Conservation (phyloP, 768 basidiomycete species). For the Xanthoconium purpureum region DNA sequence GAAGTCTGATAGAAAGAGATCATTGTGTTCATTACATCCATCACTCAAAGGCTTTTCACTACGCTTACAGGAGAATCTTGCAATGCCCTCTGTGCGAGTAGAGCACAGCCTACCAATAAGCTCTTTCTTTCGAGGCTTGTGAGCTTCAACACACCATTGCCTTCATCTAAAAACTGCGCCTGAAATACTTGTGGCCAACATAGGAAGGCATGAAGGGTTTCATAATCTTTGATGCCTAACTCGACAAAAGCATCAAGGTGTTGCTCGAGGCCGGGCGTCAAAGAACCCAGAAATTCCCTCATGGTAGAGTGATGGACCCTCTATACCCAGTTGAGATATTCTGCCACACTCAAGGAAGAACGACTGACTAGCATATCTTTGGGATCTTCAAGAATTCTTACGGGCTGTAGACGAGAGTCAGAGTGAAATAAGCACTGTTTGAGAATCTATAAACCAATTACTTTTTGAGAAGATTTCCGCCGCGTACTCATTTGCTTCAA, state of each 20-base stretch:
- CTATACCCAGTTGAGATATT: constrained; percentile 1
- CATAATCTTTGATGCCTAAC: constrained; percentile 24
- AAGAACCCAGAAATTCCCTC: constrained; percentile 19
- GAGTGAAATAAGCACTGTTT: background rate
- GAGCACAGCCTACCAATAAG: constrained; percentile 13
- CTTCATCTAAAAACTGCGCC: constrained; percentile 17
- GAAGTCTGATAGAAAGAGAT: background rate
- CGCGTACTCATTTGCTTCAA: background rate
- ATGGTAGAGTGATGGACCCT: background rate
- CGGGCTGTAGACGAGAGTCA: background rate
- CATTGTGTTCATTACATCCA: background rate
- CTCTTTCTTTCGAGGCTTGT: constrained; percentile 20
- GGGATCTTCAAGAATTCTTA: background rate
- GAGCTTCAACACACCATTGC: constrained; percentile 8
- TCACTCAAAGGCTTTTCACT: background rate
- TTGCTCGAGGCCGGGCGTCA: constrained; percentile 21
- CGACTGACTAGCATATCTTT: background rate
- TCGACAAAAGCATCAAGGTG: constrained; percentile 15
- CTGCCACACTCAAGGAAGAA: background rate
- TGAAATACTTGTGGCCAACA: constrained; percentile 19
- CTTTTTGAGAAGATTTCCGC: background rate
- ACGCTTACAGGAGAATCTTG: background rate
- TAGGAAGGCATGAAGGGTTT: constrained; percentile 22
- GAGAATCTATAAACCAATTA: background rate
- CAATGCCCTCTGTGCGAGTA: constrained; percentile 3